Evolutionary conservation across 2,329 filamentous ascomycete genomes (phyloP).

Genomic region (Coniosporium tulheliwenetii): DNA sequence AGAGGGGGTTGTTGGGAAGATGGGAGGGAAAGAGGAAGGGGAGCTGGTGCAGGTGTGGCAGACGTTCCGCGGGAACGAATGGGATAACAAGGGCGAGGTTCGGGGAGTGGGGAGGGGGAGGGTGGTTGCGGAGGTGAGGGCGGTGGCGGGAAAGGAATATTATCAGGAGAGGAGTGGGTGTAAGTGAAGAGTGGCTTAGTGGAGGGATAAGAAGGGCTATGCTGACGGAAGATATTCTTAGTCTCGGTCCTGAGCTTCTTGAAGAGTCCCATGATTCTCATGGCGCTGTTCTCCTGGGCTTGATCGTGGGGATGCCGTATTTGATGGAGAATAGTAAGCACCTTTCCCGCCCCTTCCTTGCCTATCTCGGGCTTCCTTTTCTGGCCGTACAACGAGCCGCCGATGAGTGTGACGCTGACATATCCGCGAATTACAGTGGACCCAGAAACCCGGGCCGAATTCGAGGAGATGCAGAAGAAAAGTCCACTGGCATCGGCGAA

Average conservation of each 20-base stretch:
- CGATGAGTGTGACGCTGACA: not conserved
- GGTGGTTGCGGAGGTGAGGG: constrained; percentile 44
- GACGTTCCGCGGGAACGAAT: constrained; percentile 78
- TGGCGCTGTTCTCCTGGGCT: constrained; percentile 69
- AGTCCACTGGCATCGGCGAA: constrained; percentile 41
- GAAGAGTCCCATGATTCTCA: constrained; percentile 93
- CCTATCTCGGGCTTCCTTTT: too few relatives aligned
- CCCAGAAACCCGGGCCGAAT: constrained; percentile 85
- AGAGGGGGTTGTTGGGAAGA: constrained; percentile 7
- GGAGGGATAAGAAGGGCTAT: not conserved
- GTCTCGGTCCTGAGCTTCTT: constrained; percentile 69
- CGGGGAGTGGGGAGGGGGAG: constrained; percentile 23
- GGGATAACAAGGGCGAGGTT: constrained; percentile 66
- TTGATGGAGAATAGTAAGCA: constrained; percentile 84
- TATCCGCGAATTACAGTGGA: constrained; percentile 50
- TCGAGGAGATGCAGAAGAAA: constrained; percentile 74
- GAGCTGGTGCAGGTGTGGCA: constrained; percentile 54
- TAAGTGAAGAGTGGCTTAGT: constrained; percentile 31
- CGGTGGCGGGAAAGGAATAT: constrained; percentile 52
- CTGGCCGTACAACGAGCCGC: too few relatives aligned
- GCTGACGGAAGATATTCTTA: constrained; percentile 16
- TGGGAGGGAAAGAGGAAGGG: constrained; percentile 13
- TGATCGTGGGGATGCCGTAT: constrained; percentile 90
- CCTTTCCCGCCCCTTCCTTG: not conserved
- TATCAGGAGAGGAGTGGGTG: constrained; percentile 63